Percentiles rank a stretch among this genome's conserved stretches.
phyloP scores from a whole-genome alignment of 2,329 filamentous ascomycete genomes.

The Knoxdaviesia capensis region DNA sequence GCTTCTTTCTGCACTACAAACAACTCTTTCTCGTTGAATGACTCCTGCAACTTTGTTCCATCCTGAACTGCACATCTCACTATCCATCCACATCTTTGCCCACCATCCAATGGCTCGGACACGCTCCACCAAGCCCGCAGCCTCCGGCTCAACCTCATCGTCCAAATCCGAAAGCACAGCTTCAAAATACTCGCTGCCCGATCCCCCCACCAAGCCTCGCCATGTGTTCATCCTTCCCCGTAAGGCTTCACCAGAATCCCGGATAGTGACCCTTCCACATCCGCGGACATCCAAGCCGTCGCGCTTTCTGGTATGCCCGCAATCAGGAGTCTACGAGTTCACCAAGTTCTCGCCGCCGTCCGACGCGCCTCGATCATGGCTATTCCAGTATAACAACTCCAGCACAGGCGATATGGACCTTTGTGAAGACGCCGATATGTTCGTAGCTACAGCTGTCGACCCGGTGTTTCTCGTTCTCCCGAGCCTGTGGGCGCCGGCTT shows the following conservation, averaged over 20 bases:
- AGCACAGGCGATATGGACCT: conserved; percentile 17
- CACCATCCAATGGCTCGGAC: conserved; percentile 24
- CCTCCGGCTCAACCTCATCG: conserved; percentile 9
- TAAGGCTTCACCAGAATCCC: conserved; percentile 29
- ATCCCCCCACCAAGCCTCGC: conserved; percentile 21
- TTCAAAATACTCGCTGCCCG: conserved; percentile 20
- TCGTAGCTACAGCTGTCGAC: conserved; percentile 69
- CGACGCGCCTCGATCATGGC: conserved; percentile 38
- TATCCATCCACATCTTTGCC: neutral
- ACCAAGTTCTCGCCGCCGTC: conserved; percentile 33
- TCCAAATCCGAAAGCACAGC: conserved; percentile 11
- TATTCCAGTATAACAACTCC: conserved; percentile 16
- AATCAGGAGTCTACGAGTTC: conserved; percentile 45
- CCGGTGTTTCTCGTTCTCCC: conserved; percentile 69
- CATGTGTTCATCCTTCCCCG: conserved; percentile 41
- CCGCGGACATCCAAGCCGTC: conserved; percentile 32
- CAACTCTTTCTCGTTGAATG: neutral
- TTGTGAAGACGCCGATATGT: conserved; percentile 51
- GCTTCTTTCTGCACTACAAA: neutral
- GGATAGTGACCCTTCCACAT: conserved; percentile 38
- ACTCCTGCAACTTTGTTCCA: neutral
- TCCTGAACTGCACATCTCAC: neutral
- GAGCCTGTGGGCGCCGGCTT: conserved; percentile 28
- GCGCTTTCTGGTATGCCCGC: conserved; percentile 41
- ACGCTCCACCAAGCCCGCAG: conserved; percentile 19